These are phyloP conservation scores for Cucumis variabilis DNA, from an alignment of 331 rosid genomes.

Conservation along the genomic window DNA sequence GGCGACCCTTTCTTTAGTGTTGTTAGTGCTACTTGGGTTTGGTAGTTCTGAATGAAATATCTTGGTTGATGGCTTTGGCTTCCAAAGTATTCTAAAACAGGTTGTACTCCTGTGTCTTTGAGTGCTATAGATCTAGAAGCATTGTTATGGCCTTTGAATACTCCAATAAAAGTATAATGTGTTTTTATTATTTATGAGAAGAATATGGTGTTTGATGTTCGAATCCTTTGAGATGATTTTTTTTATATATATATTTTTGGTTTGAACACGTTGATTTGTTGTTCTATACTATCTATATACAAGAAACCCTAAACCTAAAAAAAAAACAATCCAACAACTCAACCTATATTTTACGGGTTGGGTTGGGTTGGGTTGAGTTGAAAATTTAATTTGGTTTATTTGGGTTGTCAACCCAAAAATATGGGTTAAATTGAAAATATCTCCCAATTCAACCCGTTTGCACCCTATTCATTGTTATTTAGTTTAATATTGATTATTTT, in stretches of 20 bases:
- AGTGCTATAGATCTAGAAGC: not conserved
- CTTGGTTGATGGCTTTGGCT: constrained; percentile 36
- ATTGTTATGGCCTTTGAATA: constrained; percentile 39
- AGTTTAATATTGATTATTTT: no score
- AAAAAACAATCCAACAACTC: no score
- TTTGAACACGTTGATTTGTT: not conserved
- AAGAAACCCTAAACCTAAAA: no score
- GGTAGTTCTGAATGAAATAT: constrained; percentile 43
- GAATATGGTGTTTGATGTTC: constrained; percentile 36
- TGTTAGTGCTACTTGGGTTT: constrained; percentile 53
- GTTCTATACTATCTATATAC: not conserved
- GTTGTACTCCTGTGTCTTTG: no score
- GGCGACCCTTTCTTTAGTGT: constrained; percentile 27
- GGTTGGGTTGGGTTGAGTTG: no score
- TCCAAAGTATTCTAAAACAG: not conserved
- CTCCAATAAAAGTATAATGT: constrained; percentile 52
- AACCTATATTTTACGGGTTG: no score
- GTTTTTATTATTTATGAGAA: constrained; percentile 51
- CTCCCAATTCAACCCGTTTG: no score
- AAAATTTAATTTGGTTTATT: no score
- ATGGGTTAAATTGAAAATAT: no score
- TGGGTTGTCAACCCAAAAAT: no score
- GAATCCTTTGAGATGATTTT: constrained; percentile 35
- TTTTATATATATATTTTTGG: no score
- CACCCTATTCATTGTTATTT: no score